Evolutionary conservation across 2,329 filamentous ascomycete species (phyloP).

Genomic region (Fusarium sp.): DNA sequence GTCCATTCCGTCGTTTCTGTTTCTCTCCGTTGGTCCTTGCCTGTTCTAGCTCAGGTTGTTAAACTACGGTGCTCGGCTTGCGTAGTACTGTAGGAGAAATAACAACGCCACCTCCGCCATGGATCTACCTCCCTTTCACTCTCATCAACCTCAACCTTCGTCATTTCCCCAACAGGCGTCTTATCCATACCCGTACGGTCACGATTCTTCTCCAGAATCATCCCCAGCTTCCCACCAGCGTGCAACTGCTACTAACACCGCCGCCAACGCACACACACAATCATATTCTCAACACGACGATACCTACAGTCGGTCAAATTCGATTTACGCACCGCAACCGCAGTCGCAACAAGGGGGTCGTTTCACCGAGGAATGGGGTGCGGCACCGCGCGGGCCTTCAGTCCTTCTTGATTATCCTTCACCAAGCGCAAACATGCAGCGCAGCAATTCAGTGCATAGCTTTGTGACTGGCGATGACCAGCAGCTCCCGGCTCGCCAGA

Average conservation of each 20-base stretch:
- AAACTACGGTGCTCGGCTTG: conserved; percentile 1
- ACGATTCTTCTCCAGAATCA: conserved; percentile 33
- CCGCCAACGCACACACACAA: conserved; percentile 24
- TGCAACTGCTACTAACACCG: conserved; percentile 24
- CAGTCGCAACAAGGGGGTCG: conserved; percentile 51
- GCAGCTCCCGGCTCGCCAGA: conserved; percentile 57
- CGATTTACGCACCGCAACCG: conserved; percentile 30
- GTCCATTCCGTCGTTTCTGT: conserved; percentile 22
- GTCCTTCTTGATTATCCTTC: conserved; percentile 60
- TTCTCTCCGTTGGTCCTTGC: conserved; percentile 16
- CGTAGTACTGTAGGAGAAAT: conserved; percentile 30
- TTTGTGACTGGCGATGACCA: conserved; percentile 57
- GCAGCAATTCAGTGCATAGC: conserved; percentile 67
- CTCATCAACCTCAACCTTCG: conserved; percentile 37
- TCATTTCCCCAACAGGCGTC: conserved; percentile 32
- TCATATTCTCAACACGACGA: conserved; percentile 32
- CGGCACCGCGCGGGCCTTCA: conserved; percentile 71
- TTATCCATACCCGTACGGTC: conserved; percentile 31
- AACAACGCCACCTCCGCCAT: conserved; percentile 44
- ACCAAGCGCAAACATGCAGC: conserved; percentile 57
- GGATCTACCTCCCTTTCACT: conserved; percentile 39
- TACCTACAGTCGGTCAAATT: conserved; percentile 22
- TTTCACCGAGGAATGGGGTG: conserved; percentile 77
- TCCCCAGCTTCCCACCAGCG: conserved; percentile 28
- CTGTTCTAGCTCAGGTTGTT: conserved; percentile 14